Evolutionary conservation across 306 rosid species (phyloP), one percentile per base, ranked within the genome.

Genomic region (Senna siamea): DNA sequence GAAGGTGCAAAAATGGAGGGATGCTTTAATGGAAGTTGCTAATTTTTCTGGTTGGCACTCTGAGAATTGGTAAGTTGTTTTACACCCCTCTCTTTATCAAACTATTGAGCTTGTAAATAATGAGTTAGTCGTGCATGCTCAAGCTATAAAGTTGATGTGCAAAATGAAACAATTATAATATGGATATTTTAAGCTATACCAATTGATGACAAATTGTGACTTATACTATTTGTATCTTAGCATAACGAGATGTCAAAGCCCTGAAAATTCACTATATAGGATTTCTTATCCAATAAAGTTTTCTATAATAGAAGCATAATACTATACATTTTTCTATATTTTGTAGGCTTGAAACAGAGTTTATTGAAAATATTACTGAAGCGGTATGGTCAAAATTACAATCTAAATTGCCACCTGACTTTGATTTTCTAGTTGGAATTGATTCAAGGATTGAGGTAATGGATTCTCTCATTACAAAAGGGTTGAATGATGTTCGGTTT

Each of bases 1-100:
- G 15, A 47, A 55, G 28, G 61, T 55, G 2, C 61, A 55, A 11
- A 55, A 2, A 23, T 55, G 61, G 61, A 55, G 61, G 35, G 61
- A 23, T 3, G 61, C 61, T 10, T 23, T 55, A 0, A 5, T 1
- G 0, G 61, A 55, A 22, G 35, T 55, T 55, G 61, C 35, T 22
- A 2, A 10, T 12, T 23, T 55, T 1, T 30, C 61, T 9, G 35
- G 61, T 12, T 55, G 61, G 61, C 5, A 11, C 17, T 55, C 61
- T 1, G 15, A 22, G 5, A 1, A 54, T 17, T 17, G 60, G 60
- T 54, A 44, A n/a, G n/a, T n/a, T 20, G 3, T 10, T 54, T 5
- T 54, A 2, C 9, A 5, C 1, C 9, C 7, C 19, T 26, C 3
- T 26, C 30, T 26, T 26, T 3, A 26, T 26, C 30, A 26, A 26